Percentiles rank a stretch among this genome's conserved stretches.
Conservation (phyloP, 257 asterid genomes). For the Capsicum chinense region DNA sequence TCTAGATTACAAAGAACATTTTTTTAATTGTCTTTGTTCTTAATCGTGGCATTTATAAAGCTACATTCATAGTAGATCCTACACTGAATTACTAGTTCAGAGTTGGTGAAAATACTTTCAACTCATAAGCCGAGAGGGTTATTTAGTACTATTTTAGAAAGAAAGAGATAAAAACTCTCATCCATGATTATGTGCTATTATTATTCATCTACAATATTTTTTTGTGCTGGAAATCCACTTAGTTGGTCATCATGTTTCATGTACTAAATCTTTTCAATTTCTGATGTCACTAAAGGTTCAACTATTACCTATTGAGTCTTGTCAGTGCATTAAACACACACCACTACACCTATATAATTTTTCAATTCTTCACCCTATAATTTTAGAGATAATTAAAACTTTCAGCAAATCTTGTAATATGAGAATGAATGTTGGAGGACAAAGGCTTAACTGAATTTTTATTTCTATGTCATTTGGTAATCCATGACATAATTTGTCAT, state of each 20-base stretch:
- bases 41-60: neutral
- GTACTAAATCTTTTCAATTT: neutral
- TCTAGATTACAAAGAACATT: slow-evolving; percentile 47
- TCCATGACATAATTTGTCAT: neutral
- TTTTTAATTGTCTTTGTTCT: neutral
- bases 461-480: neutral
- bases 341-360: slow-evolving; percentile 78
- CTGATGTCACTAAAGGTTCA: neutral
- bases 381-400: neutral
- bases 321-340: slow-evolving; percentile 76
- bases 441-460: neutral
- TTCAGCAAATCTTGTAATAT: neutral
- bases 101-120: neutral
- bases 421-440: neutral
- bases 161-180: neutral
- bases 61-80: neutral
- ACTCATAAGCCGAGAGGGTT: neutral
- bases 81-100: neutral
- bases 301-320: slow-evolving; percentile 66
- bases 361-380: slow-evolving; percentile 73
- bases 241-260: neutral
- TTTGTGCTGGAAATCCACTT: neutral
- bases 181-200: neutral
- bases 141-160: neutral
- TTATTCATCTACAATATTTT: neutral